Evolutionary conservation across 1,139 yeast genomes (phyloP).

Genomic region (Magnusiomyces magnusii): DNA sequence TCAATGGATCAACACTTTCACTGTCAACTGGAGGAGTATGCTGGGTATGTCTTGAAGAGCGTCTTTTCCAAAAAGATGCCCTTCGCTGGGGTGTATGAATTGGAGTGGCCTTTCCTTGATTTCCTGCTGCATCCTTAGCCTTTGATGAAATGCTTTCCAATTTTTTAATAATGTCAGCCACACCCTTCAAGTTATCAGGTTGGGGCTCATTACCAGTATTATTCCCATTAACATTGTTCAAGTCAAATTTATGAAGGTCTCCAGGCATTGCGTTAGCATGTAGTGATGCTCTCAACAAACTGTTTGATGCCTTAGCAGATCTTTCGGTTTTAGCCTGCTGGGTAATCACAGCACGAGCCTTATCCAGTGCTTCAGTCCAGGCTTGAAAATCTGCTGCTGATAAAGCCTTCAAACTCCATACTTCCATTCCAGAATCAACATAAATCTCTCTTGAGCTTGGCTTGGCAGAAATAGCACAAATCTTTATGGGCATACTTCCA

Average conservation of each 20-base stretch:
- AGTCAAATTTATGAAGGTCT: neutral
- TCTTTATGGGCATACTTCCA: slow-evolving; percentile 85
- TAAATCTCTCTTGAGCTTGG: slow-evolving; percentile 60
- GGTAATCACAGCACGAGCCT: neutral
- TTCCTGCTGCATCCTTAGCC: slow-evolving; percentile 13
- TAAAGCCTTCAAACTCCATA: slow-evolving; percentile 78
- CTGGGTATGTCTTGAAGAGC: neutral
- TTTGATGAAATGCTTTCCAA: slow-evolving; percentile 11
- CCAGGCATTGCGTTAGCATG: neutral
- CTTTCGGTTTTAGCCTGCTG: neutral
- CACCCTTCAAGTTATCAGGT: neutral
- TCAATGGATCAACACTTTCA: neutral
- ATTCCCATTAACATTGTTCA: neutral
- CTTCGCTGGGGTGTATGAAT: slow-evolving; percentile 14
- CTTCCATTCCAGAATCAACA: slow-evolving; percentile 92
- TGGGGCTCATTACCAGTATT: neutral
- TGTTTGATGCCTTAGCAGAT: neutral
- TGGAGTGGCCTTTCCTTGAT: slow-evolving; percentile 1
- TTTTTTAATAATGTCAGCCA: slow-evolving; percentile 4
- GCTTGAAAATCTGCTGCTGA: slow-evolving; percentile 58
- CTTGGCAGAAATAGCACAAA: slow-evolving; percentile 76
- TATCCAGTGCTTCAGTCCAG: slow-evolving; percentile 76
- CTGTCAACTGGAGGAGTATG: neutral
- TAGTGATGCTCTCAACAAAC: neutral
- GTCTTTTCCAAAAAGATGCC: slow-evolving; percentile 23